A percentile compares a stretch with the other conserved stretches of the same genome.
These are phyloP conservation scores for Nemophila menziesii DNA, from an alignment of 257 asterid species.

Conservation along the genomic window DNA sequence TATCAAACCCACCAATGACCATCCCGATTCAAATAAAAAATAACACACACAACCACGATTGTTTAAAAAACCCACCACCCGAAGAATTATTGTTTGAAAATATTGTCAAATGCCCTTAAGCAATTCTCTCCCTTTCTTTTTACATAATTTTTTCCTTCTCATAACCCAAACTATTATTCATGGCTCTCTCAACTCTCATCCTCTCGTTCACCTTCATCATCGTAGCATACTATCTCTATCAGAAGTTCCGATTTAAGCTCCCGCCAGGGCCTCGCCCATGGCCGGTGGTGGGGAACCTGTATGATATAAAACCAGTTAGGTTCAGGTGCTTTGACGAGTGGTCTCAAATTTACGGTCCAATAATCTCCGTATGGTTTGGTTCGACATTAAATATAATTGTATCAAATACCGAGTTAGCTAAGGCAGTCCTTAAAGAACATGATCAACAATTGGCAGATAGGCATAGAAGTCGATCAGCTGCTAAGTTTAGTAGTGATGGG, in stretches of 20 bases:
- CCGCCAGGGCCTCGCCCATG: conserved; percentile 38
- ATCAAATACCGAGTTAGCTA: conserved; percentile 27
- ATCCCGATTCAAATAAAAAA: too few relatives aligned
- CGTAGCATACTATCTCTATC: background rate
- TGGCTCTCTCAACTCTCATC: background rate
- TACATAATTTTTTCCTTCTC: too few relatives aligned
- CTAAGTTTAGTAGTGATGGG: background rate
- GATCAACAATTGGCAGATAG: conserved; percentile 33
- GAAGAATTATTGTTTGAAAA: too few relatives aligned
- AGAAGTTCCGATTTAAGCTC: conserved; percentile 9
- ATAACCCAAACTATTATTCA: too few relatives aligned
- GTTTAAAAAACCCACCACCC: too few relatives aligned
- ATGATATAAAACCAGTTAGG: conserved; percentile 28
- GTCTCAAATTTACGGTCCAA: conserved; percentile 35
- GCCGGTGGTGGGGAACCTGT: conserved; percentile 32
- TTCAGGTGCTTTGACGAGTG: conserved; percentile 37
- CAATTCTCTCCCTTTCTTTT: too few relatives aligned
- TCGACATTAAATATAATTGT: conserved; percentile 31
- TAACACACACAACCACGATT: too few relatives aligned
- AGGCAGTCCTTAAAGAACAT: conserved; percentile 35
- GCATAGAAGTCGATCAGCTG: conserved; percentile 19
- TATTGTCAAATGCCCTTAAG: too few relatives aligned
- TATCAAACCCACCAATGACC: too few relatives aligned
- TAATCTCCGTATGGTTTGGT: conserved; percentile 40
- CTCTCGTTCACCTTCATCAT: background rate